phyloP scores from a whole-genome alignment of 2,329 filamentous ascomycete genomes.

The Ophiocordyceps camponoti-floridani region DNA sequence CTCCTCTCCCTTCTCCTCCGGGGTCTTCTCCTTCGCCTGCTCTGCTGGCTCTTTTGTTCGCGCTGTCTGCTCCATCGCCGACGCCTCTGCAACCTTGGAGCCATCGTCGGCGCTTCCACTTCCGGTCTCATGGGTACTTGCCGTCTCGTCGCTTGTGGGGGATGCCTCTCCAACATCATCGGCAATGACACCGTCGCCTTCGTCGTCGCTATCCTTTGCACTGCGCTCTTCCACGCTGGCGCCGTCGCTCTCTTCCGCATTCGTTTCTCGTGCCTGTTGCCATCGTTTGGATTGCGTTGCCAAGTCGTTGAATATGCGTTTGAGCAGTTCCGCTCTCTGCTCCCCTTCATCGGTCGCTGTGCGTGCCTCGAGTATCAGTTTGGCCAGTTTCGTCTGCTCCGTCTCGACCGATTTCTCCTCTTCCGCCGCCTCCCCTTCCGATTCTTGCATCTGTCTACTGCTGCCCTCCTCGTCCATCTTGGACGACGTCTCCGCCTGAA shows the following conservation, averaged over 20 bases:
- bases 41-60: background rate
- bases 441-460: background rate
- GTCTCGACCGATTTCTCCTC: slow-evolving; percentile 4
- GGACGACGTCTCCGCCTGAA: background rate
- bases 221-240: background rate
- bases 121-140: background rate
- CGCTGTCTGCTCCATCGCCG: too few relatives aligned
- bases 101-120: background rate
- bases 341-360: slow-evolving; percentile 22
- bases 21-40: background rate
- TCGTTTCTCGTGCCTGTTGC: background rate
- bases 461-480: background rate
- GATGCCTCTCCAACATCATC: background rate
- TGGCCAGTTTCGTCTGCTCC: slow-evolving; percentile 18
- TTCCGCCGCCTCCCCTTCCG: background rate
- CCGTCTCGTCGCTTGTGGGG: background rate
- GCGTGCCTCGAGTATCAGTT: slow-evolving; percentile 34
- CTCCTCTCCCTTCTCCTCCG: background rate
- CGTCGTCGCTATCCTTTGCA: background rate
- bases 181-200: background rate
- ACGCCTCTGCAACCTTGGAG: too few relatives aligned
- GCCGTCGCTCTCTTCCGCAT: background rate
- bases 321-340: slow-evolving; percentile 27
- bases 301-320: slow-evolving; percentile 30
- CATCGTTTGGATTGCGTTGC: slow-evolving; percentile 17